Percentiles rank a stretch among this genome's conserved stretches.
These are phyloP conservation scores for Warburgia ugandensis DNA, from an alignment of 164 flowering plant genomes.

Conservation along the genomic window DNA sequence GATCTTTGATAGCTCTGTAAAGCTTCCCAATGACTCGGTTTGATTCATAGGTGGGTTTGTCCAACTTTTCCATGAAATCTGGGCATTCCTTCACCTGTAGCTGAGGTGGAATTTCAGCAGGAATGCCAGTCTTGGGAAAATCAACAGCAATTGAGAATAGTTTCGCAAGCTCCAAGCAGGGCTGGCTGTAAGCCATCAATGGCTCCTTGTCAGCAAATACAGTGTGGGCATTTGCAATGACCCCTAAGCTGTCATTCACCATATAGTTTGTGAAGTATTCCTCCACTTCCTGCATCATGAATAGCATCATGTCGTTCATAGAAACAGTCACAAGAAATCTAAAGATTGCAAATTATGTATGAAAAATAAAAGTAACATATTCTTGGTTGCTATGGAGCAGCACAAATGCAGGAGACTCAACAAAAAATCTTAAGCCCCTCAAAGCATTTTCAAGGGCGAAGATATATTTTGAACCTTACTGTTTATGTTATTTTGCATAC, in stretches of 20 bases:
- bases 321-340: no score
- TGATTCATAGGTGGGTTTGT: constrained; percentile 61
- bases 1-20: constrained; percentile 55
- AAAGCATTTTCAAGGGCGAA: no score
- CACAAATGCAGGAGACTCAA: no score
- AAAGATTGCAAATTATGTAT: no score
- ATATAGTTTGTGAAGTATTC: constrained; percentile 75
- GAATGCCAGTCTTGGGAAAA: constrained; percentile 80
- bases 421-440: no score
- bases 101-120: constrained; percentile 59
- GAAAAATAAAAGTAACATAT: no score
- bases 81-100: constrained; percentile 58
- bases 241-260: constrained; percentile 74
- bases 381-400: no score
- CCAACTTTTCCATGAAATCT: constrained; percentile 88
- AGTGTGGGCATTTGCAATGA: constrained; percentile 73
- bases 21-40: constrained; percentile 26
- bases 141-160: constrained; percentile 77
- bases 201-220: constrained; percentile 63
- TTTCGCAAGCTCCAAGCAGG: constrained; percentile 58
- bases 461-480: no score
- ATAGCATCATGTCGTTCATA: background rate
- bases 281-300: constrained; percentile 50
- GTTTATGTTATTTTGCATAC: no score
- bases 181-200: constrained; percentile 35